Conservation (phyloP, 2,329 filamentous ascomycete species). For the Fusarium sp. region DNA sequence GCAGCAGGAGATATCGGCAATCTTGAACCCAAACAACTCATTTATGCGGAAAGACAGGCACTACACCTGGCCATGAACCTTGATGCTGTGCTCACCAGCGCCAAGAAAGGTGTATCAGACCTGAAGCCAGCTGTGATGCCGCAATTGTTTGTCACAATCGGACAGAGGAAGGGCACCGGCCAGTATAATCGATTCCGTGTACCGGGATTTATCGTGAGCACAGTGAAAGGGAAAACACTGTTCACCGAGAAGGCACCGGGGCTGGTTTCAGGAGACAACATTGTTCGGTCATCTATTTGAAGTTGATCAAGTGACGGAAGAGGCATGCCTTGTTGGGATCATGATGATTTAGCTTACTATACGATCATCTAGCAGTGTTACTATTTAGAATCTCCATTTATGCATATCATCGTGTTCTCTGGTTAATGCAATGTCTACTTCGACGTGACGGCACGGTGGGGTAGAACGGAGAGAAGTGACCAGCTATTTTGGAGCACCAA, state of each 20-base stretch:
- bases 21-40: slow-evolving; percentile 1
- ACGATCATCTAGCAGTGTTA: too few relatives aligned
- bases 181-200: neutral
- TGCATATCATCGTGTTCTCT: neutral
- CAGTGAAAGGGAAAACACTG: neutral
- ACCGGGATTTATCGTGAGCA: neutral
- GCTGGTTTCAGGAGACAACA: neutral
- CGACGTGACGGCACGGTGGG: neutral
- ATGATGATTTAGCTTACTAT: too few relatives aligned
- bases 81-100: neutral
- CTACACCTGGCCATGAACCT: slow-evolving; percentile 1
- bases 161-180: slow-evolving; percentile 1
- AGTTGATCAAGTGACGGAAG: neutral
- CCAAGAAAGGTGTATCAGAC: neutral
- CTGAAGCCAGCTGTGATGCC: neutral
- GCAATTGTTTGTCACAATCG: slow-evolving; percentile 1
- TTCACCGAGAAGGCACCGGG: slow-evolving; percentile 7
- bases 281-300: neutral
- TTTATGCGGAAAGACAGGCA: slow-evolving; percentile 3
- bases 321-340: neutral
- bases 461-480: neutral
- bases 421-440: neutral
- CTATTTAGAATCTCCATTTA: neutral
- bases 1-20: slow-evolving; percentile 1
- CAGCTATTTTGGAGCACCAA: too few relatives aligned